Evolutionary conservation across 176 grass and related monocot genomes (phyloP), one percentile per base, ranked within the genome.

Genomic region (Aegilops tauschii): DNA sequence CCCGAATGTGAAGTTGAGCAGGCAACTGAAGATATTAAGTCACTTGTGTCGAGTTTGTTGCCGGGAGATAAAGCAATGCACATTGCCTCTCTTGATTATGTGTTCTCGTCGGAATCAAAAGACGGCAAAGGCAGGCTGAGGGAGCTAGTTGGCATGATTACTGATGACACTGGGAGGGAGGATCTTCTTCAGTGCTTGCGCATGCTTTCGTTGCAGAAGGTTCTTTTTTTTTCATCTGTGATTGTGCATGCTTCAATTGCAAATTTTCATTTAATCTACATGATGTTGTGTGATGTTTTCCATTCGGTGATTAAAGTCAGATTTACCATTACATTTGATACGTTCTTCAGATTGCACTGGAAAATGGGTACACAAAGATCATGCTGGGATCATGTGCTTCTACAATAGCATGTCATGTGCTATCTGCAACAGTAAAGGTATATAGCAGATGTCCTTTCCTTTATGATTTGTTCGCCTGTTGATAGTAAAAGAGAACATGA

Each of bases 341-440:
- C 87, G 39, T 74, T 78, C 6, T 40, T 63, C 79, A 99, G 94
- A 85, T 96, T 87, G 89, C 97, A 62, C 36, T 93, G 50, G 80
- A 93, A 73, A 92, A 96, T 73, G 90, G 94, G 65, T 96, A 96
- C 45, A 83, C 47, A 32, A 99, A 99, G 76, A 84, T 99, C 64
- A 87, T 99, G 77, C 58, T 99, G 45, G 97, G 97, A 76, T 91
- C 93, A 32, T 99, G 89, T 72, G 82, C 94, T 65, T 99, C 94
- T 52, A 61, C 85, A 59, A 93, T 99, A 83, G 97, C 97, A 70
- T 82, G 94, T 18, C 94, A 96, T 92, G 87, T 99, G 18, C 68
- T 94, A 77, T 96, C 90, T 12, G 88, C 94, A 61, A 96, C 94
- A 0, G 94, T 94, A 35, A 99, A 99, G 94, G 97, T 96, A 83